These are phyloP conservation scores for Candida anglica DNA, from an alignment of 805 yeast species.

Conservation along the genomic window DNA sequence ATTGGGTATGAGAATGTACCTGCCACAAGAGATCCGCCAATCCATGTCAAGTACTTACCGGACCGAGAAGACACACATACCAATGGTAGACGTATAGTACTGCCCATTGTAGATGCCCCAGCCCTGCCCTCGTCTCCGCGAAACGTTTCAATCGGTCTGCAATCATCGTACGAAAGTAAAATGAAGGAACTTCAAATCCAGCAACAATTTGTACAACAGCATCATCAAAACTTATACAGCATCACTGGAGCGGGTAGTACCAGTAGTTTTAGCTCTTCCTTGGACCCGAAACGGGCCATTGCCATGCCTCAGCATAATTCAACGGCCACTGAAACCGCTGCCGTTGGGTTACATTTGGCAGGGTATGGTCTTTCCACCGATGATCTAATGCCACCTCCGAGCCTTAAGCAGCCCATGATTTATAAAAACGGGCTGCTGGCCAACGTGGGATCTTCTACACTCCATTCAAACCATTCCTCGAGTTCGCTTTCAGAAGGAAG, in stretches of 20 bases:
- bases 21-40: slow-evolving; percentile 21
- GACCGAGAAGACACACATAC: slow-evolving; percentile 5
- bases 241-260: slow-evolving; percentile 1
- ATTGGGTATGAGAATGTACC: slow-evolving; percentile 30
- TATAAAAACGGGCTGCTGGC: too few relatives aligned
- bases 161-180: slow-evolving; percentile 1
- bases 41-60: slow-evolving; percentile 27
- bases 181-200: neutral
- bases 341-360: slow-evolving; percentile 22
- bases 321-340: slow-evolving; percentile 11
- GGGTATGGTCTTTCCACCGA: slow-evolving; percentile 26
- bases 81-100: too few relatives aligned
- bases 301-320: neutral
- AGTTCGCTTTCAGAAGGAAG: neutral
- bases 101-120: too few relatives aligned
- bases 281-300: slow-evolving; percentile 4
- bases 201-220: slow-evolving; percentile 4
- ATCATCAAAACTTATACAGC: neutral
- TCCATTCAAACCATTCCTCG: neutral
- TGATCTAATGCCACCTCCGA: slow-evolving; percentile 20
- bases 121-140: slow-evolving; percentile 5
- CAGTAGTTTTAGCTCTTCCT: slow-evolving; percentile 1
- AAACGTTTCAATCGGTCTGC: slow-evolving; percentile 4
- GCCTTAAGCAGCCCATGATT: slow-evolving; percentile 1
- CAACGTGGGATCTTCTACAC: neutral